Evolutionary conservation across 805 yeast species (phyloP).

Genomic region (Starmerella roubikii): DNA sequence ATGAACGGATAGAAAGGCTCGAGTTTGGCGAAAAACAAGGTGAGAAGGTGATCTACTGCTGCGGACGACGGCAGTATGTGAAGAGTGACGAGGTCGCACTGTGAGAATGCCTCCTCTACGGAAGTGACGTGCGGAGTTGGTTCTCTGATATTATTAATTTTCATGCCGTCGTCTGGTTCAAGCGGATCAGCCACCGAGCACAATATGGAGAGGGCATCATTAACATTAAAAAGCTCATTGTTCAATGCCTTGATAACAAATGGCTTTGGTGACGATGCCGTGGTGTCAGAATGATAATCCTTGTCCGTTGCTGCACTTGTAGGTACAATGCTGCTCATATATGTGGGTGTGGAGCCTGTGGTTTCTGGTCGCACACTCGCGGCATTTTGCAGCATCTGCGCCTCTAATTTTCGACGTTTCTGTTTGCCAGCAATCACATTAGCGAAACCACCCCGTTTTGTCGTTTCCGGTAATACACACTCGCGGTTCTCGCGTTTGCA

Average conservation of each 20-base stretch:
- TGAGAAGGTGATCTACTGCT: conserved; percentile 23
- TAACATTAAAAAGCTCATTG: conserved; percentile 26
- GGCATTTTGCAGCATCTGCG: no score
- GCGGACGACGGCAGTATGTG: conserved; percentile 30
- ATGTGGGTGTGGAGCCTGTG: not conserved
- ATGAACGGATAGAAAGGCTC: conserved; percentile 86
- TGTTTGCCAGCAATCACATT: conserved; percentile 27
- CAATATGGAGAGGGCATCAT: conserved; percentile 29
- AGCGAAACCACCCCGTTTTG: conserved; percentile 37
- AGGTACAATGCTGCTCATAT: no score
- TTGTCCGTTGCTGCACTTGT: no score
- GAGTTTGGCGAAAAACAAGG: conserved; percentile 53
- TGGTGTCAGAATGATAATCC: no score
- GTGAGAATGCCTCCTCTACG: not conserved
- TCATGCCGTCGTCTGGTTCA: not conserved
- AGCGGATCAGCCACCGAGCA: conserved; percentile 26
- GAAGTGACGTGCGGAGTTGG: not conserved
- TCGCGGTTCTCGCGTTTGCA: conserved; percentile 72
- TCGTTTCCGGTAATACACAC: conserved; percentile 55
- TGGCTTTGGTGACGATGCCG: no score
- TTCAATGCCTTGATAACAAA: conserved; percentile 5
- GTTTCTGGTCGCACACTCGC: not conserved
- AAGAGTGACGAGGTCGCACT: no score
- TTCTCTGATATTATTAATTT: not conserved
- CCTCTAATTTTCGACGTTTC: conserved; percentile 7